Percentiles rank a stretch among this genome's conserved stretches.
Evolutionary conservation across 345 rosid genomes (phyloP).

Genomic region (Acer yangbiense): DNA sequence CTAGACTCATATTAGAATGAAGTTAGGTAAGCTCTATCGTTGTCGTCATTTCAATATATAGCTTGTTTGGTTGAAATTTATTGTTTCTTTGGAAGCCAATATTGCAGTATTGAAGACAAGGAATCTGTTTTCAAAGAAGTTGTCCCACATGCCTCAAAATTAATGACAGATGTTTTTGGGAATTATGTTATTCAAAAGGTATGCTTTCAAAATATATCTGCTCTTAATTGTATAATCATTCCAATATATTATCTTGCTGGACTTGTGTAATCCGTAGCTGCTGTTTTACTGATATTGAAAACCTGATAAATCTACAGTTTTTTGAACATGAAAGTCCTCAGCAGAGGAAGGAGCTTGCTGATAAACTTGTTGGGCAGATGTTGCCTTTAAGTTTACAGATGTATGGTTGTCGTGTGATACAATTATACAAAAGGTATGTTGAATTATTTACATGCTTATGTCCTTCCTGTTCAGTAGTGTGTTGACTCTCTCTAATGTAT

Average conservation of each 20-base stretch:
- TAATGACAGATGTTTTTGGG: constrained; percentile 97
- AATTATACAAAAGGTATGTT: constrained; percentile 88
- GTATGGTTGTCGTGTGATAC: constrained; percentile 99
- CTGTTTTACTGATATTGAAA: constrained; percentile 15
- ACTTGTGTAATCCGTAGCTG: background rate
- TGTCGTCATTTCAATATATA: no score
- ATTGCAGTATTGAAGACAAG: constrained; percentile 75
- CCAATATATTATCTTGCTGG: constrained; percentile 4
- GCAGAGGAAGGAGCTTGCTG: constrained; percentile 85
- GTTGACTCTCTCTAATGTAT: background rate
- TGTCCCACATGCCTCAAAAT: constrained; percentile 81
- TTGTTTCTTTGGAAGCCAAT: constrained; percentile 19
- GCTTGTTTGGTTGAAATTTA: no score
- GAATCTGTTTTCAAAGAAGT: constrained; percentile 84
- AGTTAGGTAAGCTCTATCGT: no score
- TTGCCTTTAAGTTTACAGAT: constrained; percentile 90
- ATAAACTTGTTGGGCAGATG: constrained; percentile 86
- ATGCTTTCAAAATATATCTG: constrained; percentile 5
- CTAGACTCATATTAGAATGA: no score
- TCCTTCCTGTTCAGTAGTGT: background rate
- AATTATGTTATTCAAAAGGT: constrained; percentile 99
- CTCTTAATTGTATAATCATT: background rate
- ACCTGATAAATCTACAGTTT: constrained; percentile 51
- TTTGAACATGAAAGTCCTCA: constrained; percentile 86
- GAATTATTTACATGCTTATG: background rate